Evolutionary conservation across 1,284 basidiomycete genomes (phyloP).

Genomic region (Tremellales sp.): DNA sequence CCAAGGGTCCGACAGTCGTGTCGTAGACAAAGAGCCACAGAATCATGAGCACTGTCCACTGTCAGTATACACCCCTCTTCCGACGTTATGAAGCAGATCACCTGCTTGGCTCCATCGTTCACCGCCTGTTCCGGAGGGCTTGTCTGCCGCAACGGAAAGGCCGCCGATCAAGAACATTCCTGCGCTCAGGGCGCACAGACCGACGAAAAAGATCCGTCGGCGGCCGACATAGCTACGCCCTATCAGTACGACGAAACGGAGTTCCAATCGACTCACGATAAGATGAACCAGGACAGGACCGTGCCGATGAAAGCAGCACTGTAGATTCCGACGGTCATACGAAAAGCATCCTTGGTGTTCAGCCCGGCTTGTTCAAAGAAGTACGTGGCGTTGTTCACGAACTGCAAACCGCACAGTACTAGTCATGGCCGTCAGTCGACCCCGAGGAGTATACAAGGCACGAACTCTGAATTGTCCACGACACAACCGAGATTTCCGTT

Average conservation of each 20-base stretch:
- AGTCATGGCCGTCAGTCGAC: too few relatives aligned
- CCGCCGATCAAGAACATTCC: conserved; percentile 50
- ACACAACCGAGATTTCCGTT: conserved; percentile 26
- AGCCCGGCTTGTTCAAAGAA: conserved; percentile 26
- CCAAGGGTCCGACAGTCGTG: conserved; percentile 21
- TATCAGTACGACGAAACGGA: conserved; percentile 21
- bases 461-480: conserved; percentile 21
- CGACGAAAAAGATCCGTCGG: conserved; percentile 50
- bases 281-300: conserved; percentile 21
- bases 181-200: conserved; percentile 45
- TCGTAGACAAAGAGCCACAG: conserved; percentile 26
- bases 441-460: conserved; percentile 5
- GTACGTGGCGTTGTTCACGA: conserved; percentile 20
- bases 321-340: conserved; percentile 2
- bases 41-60: too few relatives aligned
- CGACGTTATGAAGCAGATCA: too few relatives aligned
- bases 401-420: conserved; percentile 19
- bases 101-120: conserved; percentile 14
- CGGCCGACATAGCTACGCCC: conserved; percentile 39
- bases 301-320: conserved; percentile 23
- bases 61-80: too few relatives aligned
- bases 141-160: too few relatives aligned
- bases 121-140: too few relatives aligned
- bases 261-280: conserved; percentile 4
- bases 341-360: conserved; percentile 1